Conservation (phyloP, 768 basidiomycete species). For the Cystofilobasidium bisporidii region DNA sequence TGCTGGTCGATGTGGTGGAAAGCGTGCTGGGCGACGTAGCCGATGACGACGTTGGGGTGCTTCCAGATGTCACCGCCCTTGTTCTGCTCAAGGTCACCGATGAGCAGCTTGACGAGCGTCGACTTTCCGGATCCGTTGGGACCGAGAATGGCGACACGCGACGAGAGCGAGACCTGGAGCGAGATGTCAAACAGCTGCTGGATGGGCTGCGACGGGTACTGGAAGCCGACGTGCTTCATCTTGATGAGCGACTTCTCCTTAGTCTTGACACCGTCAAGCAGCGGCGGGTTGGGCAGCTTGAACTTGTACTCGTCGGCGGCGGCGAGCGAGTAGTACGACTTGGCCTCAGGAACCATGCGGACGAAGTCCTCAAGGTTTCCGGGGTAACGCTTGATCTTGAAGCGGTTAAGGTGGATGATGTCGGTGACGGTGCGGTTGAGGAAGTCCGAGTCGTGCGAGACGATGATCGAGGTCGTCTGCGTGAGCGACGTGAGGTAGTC, state of each 20-base stretch:
- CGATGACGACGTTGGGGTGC: slow-evolving; percentile 98
- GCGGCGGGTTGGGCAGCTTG: slow-evolving; percentile 92
- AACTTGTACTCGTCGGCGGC: slow-evolving; percentile 95
- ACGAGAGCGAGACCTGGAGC: slow-evolving; percentile 93
- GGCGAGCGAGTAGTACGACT: slow-evolving; percentile 93
- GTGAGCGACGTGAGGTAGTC: slow-evolving; percentile 77
- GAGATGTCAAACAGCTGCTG: slow-evolving; percentile 92
- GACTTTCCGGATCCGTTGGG: slow-evolving; percentile 97
- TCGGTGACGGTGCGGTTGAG: slow-evolving; percentile 97
- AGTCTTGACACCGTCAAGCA: slow-evolving; percentile 99
- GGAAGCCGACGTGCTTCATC: slow-evolving; percentile 97
- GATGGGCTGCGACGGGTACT: slow-evolving; percentile 74
- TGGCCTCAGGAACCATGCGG: slow-evolving; percentile 88
- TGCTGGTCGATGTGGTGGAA: slow-evolving; percentile 99
- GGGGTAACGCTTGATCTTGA: slow-evolving; percentile 90
- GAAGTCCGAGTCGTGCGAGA: slow-evolving; percentile 96
- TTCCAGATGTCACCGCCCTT: slow-evolving; percentile 97
- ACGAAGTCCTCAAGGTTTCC: slow-evolving; percentile 94
- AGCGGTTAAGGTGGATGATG: slow-evolving; percentile 93
- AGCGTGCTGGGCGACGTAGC: slow-evolving; percentile 97
- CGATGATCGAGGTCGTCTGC: slow-evolving; percentile 92
- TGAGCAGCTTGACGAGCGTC: slow-evolving; percentile 91
- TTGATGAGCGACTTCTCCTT: slow-evolving; percentile 95
- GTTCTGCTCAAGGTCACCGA: slow-evolving; percentile 93
- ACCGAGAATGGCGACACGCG: slow-evolving; percentile 95